Percentiles rank a stretch among this genome's conserved stretches.
phyloP scores from a whole-genome alignment of 225 moss, liverwort and hornwort genomes.

The Marchantia polymorpha region DNA sequence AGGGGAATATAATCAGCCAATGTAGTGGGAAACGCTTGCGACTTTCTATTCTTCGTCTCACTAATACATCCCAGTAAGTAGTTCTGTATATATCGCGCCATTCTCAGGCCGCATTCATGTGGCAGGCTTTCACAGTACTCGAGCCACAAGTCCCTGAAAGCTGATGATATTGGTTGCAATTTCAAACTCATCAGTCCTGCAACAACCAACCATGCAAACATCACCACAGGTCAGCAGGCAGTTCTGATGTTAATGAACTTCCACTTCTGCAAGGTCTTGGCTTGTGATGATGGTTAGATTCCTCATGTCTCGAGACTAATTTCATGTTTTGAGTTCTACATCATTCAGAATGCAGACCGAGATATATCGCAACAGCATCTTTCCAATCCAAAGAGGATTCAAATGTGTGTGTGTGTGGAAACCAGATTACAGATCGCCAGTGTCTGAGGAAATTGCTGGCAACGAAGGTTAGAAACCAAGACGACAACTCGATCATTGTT shows the following conservation, averaged over 20 bases:
- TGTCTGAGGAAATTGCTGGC: background rate
- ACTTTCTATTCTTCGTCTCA: conserved; percentile 16
- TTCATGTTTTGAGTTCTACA: too few species aligned
- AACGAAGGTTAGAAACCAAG: background rate
- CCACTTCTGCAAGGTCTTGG: too few species aligned
- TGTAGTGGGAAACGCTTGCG: conserved; percentile 2
- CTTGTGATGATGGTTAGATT: too few species aligned
- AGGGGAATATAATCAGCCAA: conserved; percentile 22
- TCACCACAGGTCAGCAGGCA: background rate
- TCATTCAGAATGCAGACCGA: too few species aligned
- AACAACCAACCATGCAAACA: background rate
- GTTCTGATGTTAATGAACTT: too few species aligned
- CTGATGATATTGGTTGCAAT: conserved; percentile 11
- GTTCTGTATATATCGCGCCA: conserved; percentile 18
- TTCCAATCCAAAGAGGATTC: too few species aligned
- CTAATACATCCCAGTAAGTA: conserved; percentile 12
- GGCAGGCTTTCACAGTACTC: conserved; percentile 3
- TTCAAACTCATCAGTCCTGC: conserved; percentile 1
- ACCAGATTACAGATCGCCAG: background rate
- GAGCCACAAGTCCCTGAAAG: conserved; percentile 14
- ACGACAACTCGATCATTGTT: background rate
- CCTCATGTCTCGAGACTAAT: too few species aligned
- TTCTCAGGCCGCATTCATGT: conserved; percentile 11
- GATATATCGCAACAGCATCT: too few species aligned
- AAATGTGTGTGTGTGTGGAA: background rate